Conservation (phyloP, 495 filamentous ascomycete species). For the Podospora fimiseda region DNA sequence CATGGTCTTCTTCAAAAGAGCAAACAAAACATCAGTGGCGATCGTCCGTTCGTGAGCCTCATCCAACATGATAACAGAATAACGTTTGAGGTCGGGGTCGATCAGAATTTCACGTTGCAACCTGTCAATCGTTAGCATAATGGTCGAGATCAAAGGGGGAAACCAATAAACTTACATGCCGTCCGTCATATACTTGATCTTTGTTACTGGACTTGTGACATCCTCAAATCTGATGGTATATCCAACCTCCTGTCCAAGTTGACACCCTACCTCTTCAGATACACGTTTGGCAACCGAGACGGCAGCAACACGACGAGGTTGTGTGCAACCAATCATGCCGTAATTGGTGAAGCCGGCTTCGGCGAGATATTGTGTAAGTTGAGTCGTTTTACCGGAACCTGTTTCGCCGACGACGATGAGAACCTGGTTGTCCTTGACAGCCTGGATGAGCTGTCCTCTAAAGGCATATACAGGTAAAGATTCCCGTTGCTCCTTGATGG, state of each 20-base stretch:
- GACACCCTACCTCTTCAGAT: slow-evolving; percentile 89
- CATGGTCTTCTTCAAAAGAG: slow-evolving; percentile 87
- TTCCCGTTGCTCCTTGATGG: slow-evolving; percentile 91
- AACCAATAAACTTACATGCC: slow-evolving; percentile 54
- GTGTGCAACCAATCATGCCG: slow-evolving; percentile 95
- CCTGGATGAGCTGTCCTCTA: slow-evolving; percentile 79
- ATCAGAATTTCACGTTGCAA: slow-evolving; percentile 89
- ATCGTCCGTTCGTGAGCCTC: slow-evolving; percentile 98
- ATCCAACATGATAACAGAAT: slow-evolving; percentile 96
- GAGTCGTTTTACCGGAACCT: slow-evolving; percentile 95
- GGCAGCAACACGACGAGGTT: slow-evolving; percentile 92
- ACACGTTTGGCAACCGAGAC: slow-evolving; percentile 98
- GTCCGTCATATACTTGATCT: slow-evolving; percentile 99
- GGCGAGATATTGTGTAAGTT: slow-evolving; percentile 89
- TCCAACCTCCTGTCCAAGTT: slow-evolving; percentile 85
- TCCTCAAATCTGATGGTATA: slow-evolving; percentile 99
- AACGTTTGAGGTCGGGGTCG: slow-evolving; percentile 78
- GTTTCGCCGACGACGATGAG: slow-evolving; percentile 97
- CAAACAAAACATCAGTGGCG: slow-evolving; percentile 91
- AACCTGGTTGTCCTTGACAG: slow-evolving; percentile 80
- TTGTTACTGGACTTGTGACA: slow-evolving; percentile 78
- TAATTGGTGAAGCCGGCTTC: slow-evolving; percentile 85
- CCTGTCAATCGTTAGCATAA: slow-evolving; percentile 2
- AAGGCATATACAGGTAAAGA: slow-evolving; percentile 88
- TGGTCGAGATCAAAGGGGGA: too few relatives aligned